Percentiles rank a stretch among this genome's conserved stretches.
Evolutionary conservation across 202 grass and related monocot species (phyloP).

Genomic region (Digitaria exilis): DNA sequence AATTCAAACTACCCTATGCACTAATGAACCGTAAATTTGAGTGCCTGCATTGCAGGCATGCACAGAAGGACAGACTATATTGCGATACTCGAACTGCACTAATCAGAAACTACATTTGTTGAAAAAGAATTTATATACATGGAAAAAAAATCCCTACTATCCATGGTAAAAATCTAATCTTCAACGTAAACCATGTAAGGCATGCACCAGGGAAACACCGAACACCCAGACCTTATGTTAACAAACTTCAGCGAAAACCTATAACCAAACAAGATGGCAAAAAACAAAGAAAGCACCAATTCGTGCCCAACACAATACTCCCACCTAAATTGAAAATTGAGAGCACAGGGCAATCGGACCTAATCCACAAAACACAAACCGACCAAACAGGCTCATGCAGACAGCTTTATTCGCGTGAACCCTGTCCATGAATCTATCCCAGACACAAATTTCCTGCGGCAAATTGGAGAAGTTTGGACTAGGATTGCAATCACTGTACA

Average conservation of each 20-base stretch:
- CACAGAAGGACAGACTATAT: too few relatives aligned
- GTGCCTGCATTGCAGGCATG: neutral
- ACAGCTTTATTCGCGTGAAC: neutral
- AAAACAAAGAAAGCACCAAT: neutral
- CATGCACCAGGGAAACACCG: neutral
- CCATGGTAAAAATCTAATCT: neutral
- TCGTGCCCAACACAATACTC: neutral
- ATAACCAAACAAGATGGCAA: neutral
- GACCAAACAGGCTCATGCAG: neutral
- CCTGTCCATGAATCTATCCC: neutral
- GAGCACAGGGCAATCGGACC: neutral
- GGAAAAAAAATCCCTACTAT: too few relatives aligned
- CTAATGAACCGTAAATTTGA: neutral
- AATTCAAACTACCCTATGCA: neutral
- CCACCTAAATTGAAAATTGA: slow-evolving; percentile 17
- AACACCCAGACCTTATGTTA: neutral
- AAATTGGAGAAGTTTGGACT: neutral
- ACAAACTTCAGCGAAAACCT: neutral
- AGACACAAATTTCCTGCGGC: neutral
- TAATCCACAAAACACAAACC: slow-evolving; percentile 15
- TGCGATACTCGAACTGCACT: too few relatives aligned
- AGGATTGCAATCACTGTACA: slow-evolving; percentile 6
- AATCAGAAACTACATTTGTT: too few relatives aligned
- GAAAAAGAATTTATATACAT: too few relatives aligned
- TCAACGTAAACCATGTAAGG: neutral